These are phyloP conservation scores for Botryotinia narcissicola DNA, from an alignment of 2,329 filamentous ascomycete genomes.

Conservation along the genomic window DNA sequence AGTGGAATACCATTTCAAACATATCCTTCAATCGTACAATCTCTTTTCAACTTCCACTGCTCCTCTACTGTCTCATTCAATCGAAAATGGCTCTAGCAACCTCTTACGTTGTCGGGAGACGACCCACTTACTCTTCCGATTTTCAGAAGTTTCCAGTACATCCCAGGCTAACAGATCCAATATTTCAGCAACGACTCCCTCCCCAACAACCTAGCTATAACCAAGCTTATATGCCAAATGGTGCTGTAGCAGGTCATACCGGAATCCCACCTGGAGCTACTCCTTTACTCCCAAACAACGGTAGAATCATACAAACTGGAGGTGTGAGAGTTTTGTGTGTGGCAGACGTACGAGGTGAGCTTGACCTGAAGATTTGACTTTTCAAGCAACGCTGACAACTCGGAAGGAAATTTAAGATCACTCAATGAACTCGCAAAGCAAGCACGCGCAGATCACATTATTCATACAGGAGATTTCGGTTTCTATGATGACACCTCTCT, in stretches of 20 bases:
- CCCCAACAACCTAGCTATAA: constrained; percentile 39
- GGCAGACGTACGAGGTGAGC: constrained; percentile 68
- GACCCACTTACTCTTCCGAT: neutral
- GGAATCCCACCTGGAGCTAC: constrained; percentile 57
- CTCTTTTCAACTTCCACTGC: neutral
- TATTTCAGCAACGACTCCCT: constrained; percentile 39
- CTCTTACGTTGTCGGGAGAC: neutral
- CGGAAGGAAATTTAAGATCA: constrained; percentile 83
- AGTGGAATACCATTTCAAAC: constrained; percentile 7
- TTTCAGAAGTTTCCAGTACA: constrained; percentile 8
- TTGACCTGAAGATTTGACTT: constrained; percentile 15
- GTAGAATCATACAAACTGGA: constrained; percentile 63
- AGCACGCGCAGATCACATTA: constrained; percentile 93
- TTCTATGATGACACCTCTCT: constrained; percentile 97
- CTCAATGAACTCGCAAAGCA: constrained; percentile 95
- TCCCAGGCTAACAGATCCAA: constrained; percentile 29
- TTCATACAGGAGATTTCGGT: constrained; percentile 98
- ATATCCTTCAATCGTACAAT: neutral
- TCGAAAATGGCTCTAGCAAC: neutral
- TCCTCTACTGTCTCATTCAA: neutral
- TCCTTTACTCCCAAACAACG: constrained; percentile 66
- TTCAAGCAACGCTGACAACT: constrained; percentile 30
- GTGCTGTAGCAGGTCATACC: constrained; percentile 47
- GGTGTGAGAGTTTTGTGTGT: constrained; percentile 67
- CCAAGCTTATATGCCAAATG: constrained; percentile 58